phyloP scores from a whole-genome alignment of 768 basidiomycete genomes.

The Coprinopsis cinerea region DNA sequence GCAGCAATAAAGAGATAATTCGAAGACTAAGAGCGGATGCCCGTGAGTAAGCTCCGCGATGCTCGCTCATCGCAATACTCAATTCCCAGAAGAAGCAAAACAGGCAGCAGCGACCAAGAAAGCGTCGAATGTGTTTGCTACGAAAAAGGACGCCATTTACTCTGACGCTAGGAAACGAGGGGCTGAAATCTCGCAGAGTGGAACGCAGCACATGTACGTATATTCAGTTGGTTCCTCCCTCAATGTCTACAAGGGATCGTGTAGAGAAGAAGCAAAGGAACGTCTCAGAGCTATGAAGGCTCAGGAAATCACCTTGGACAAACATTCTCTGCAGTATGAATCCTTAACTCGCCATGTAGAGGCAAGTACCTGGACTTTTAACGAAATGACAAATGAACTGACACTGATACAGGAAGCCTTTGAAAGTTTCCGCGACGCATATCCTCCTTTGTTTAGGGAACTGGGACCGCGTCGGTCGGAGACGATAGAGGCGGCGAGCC shows the following conservation, averaged over 20 bases:
- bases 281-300: conserved; percentile 20
- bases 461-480: conserved; percentile 29
- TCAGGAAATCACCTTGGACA: conserved; percentile 24
- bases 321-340: conserved; percentile 21
- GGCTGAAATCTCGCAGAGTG: conserved; percentile 23
- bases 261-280: conserved; percentile 27
- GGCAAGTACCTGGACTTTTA: conserved; percentile 13
- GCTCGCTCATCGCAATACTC: background rate
- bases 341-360: conserved; percentile 20
- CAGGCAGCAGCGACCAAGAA: background rate
- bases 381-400: background rate
- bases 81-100: background rate
- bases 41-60: background rate
- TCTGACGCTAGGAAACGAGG: conserved; percentile 25
- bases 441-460: conserved; percentile 24
- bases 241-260: background rate
- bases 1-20: background rate
- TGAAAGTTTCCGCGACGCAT: conserved; percentile 17
- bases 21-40: background rate
- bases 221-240: background rate
- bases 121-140: background rate
- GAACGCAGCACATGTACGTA: conserved; percentile 26
- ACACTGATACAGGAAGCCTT: conserved; percentile 6
- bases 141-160: conserved; percentile 17
- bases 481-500: conserved; percentile 29